Conservation (phyloP, 306 rosid species). For the Gastrolobium villosum region DNA sequence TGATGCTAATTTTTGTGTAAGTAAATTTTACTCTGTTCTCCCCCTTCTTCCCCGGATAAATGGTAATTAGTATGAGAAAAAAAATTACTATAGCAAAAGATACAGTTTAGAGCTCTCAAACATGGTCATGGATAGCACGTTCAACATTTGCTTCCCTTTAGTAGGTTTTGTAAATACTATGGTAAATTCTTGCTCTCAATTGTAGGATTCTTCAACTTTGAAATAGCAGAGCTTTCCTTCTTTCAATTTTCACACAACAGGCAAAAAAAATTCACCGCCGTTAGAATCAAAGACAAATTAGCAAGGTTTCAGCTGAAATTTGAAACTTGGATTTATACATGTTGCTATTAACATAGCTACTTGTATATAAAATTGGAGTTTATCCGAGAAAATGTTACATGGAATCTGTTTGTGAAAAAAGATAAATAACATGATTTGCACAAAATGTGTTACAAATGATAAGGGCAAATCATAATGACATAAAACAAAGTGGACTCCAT, state of each 20-base stretch:
- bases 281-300: neutral
- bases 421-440: too few species aligned
- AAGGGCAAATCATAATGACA: too few species aligned
- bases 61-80: neutral
- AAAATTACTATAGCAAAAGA: neutral
- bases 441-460: too few species aligned
- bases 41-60: neutral
- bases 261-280: too few species aligned
- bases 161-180: neutral
- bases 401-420: too few species aligned
- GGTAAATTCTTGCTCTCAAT: too few species aligned
- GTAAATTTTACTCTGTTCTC: neutral
- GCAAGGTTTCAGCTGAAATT: conserved; percentile 2
- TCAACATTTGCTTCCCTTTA: neutral
- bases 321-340: neutral
- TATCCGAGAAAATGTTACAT: too few species aligned
- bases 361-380: too few species aligned
- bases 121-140: neutral
- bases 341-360: too few species aligned
- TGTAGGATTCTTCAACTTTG: neutral
- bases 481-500: too few species aligned
- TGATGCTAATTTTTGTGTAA: neutral
- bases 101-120: neutral
- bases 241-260: neutral
- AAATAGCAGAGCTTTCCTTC: neutral